Conservation (phyloP, 441 rosid species). For the Pelargonium cotyledonis region DNA sequence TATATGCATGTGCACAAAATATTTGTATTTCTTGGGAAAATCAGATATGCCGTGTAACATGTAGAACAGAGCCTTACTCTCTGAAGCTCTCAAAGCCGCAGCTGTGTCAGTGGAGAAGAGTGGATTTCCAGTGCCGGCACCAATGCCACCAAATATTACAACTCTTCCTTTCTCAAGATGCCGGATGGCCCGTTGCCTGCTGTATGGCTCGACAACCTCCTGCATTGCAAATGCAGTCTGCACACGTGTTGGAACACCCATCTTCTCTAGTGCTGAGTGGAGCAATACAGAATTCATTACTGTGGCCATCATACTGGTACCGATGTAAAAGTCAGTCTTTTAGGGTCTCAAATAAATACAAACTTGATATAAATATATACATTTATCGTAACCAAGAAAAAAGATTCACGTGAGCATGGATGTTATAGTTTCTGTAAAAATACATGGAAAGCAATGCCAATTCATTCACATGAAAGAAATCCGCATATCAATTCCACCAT, state of each 20-base stretch:
- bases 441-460: neutral
- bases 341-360: neutral
- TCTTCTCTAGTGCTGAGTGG: slow-evolving; percentile 79
- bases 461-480: no score
- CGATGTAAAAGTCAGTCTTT: neutral
- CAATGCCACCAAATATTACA: slow-evolving; percentile 88
- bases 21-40: neutral
- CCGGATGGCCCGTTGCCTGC: slow-evolving; percentile 66
- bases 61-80: slow-evolving; percentile 28
- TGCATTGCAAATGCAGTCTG: slow-evolving; percentile 65
- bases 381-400: neutral
- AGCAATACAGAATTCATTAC: slow-evolving; percentile 88
- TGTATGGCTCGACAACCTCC: slow-evolving; percentile 80
- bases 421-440: neutral
- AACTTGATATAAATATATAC: neutral
- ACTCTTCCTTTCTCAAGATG: slow-evolving; percentile 96
- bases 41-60: neutral
- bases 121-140: slow-evolving; percentile 71
- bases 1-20: neutral
- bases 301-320: slow-evolving; percentile 87
- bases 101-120: slow-evolving; percentile 85
- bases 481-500: no score
- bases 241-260: slow-evolving; percentile 69
- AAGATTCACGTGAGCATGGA: neutral
- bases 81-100: slow-evolving; percentile 77